Evolutionary conservation across 768 basidiomycete genomes (phyloP).

Genomic region (Hypsizygus marmoreus): DNA sequence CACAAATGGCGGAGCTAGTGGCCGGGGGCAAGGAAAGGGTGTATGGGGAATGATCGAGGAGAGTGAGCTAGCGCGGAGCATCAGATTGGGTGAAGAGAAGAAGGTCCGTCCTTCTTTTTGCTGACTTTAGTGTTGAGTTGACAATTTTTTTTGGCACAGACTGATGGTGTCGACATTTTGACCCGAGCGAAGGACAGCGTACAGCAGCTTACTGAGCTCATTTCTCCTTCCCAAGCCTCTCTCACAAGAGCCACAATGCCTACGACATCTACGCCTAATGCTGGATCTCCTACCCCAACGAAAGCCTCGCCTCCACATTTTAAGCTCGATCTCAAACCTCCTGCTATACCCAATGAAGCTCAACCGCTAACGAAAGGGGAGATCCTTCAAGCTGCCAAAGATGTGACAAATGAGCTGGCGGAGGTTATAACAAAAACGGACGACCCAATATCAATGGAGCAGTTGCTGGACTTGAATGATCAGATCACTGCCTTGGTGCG

Average conservation of each 20-base stretch:
- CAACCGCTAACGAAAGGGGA: too few species aligned
- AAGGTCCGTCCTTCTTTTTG: conserved; percentile 34
- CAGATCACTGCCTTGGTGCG: conserved; percentile 59
- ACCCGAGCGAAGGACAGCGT: conserved; percentile 48
- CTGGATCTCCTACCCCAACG: not conserved
- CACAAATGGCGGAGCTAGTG: conserved; percentile 27
- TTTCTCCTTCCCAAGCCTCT: conserved; percentile 18
- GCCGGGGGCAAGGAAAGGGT: conserved; percentile 63
- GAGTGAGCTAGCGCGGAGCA: conserved; percentile 75
- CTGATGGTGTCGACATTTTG: conserved; percentile 46
- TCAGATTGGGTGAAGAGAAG: conserved; percentile 59
- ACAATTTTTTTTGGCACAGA: too few species aligned
- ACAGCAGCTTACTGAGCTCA: conserved; percentile 36
- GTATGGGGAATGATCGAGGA: conserved; percentile 88
- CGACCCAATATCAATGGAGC: conserved; percentile 63
- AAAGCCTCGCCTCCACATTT: conserved; percentile 11
- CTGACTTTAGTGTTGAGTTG: conserved; percentile 7
- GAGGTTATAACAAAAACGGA: conserved; percentile 54
- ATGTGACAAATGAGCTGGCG: too few species aligned
- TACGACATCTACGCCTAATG: conserved; percentile 8
- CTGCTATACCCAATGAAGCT: conserved; percentile 3
- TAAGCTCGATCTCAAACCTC: not conserved
- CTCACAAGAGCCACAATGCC: too few species aligned
- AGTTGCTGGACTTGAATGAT: conserved; percentile 75
- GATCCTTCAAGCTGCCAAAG: too few species aligned